Base-by-base conservation (phyloP, 2,329 filamentous ascomycete genomes). In the Fusarium compactum region DNA sequence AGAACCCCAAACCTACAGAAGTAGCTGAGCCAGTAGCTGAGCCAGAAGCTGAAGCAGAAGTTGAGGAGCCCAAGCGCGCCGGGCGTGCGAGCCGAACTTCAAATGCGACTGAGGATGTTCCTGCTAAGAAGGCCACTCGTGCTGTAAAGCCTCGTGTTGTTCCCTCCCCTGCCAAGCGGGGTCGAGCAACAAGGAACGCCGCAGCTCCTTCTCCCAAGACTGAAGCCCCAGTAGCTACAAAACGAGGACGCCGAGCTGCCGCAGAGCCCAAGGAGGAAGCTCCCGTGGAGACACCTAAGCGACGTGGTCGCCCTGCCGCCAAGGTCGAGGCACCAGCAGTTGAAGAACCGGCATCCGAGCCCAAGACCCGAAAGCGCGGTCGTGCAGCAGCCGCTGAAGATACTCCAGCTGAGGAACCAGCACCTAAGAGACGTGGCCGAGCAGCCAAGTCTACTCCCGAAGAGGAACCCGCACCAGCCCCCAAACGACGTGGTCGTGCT, bases 131-230 rank as follows among this genome's bases (percentile, higher is more conserved):
- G 15, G 53, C 55, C 14, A 58, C 47, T 8, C 70, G 63, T 25
- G 25, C 51, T 12, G 59, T 65, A 8, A 65, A 60, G 43, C 29
- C 67, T 8, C 71, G 67, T 9, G 51, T 25, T 32, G 70, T 68
- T 20, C 58, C 73, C 24, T 73, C 73, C 8, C 73, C 73, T 6
- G 61, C 48, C 29, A 76, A 69, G 58, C 68, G 70, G 57, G 70
- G 62, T 5, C 58, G 73, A 34, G 47, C 73, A 30, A 27, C 68
- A 10, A 71, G 48, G 43, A 72, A 22, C 18, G 20, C 69, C 41
- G 38, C 43, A 24, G 8, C 56, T 12, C 27, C 67, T 16, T 20
- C 32, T 7, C 15, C 56, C 8, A 61, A 67, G 15, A 41, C 57
- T 10, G 44, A 62, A 16, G 5, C 50, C 4, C 61, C 71, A 38